Evolutionary conservation across 108 stramenopile genomes (phyloP).

Genomic region (Cyclostephanos tholiformis): DNA sequence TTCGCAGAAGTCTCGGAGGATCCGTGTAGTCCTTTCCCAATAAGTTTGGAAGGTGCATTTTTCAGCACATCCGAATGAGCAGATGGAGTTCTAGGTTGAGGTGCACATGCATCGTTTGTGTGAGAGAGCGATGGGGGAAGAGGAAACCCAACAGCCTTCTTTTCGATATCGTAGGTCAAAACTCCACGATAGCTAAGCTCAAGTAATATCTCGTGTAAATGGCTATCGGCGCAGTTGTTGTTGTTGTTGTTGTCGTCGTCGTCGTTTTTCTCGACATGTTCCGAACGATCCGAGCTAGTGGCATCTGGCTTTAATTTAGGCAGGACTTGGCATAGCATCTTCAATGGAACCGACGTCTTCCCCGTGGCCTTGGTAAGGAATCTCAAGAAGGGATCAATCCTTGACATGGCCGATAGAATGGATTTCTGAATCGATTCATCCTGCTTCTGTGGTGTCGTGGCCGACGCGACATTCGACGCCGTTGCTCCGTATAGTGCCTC

Average conservation of each 20-base stretch:
- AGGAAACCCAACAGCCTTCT: conserved; percentile 66
- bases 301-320: conserved; percentile 30
- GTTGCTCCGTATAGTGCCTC: background rate
- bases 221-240: background rate
- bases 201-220: conserved; percentile 34
- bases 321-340: conserved; percentile 48
- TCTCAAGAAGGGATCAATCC: conserved; percentile 71
- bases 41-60: conserved; percentile 38
- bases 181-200: conserved; percentile 54
- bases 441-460: background rate
- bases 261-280: background rate
- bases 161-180: conserved; percentile 34
- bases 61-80: background rate
- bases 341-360: conserved; percentile 59
- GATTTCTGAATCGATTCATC: background rate
- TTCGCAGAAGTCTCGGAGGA: conserved; percentile 79
- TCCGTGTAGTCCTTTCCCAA: conserved; percentile 67
- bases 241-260: background rate
- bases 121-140: conserved; percentile 44
- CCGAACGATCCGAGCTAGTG: background rate
- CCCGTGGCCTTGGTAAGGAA: conserved; percentile 82
- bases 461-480: background rate
- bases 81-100: background rate
- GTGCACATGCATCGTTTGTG: background rate
- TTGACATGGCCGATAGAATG: conserved; percentile 22